Base-by-base conservation (phyloP, 2,329 filamentous ascomycete species). In the Sclerotinia nivalis region DNA sequence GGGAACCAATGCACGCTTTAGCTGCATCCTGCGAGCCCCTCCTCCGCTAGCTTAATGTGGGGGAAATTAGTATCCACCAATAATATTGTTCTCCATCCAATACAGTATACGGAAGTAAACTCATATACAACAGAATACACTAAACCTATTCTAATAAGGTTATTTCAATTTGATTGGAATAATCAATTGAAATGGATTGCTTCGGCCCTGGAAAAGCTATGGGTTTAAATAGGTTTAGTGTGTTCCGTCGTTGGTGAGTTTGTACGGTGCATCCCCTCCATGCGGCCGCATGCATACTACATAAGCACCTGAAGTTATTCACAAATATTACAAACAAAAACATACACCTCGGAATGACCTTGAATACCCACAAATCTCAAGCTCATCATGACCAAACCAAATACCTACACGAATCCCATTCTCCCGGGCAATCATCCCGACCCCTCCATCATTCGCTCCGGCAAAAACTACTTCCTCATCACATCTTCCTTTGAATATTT, bases 381-480 rank as follows among this genome's bases (percentile, higher is more conserved):
- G 20, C 15, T 22, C 40, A 67, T 13, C 40, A 67, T 76, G 65
- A n/a, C 65, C 13, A 12, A 56, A 49, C 15, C 22, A 15, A 40
- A 64, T 6, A 79, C 20, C 81, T 84, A 75, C 82, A 45, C 22
- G 47, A 84, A 84, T 72, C 82, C 82, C 1, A 79, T 83, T 25
- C 73, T 84, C 4, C 80, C 82, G 7, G 82, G 82, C 13, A 83
- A 79, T 61, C 77, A 82, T 66, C 79, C 82, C 0, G 81, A 83
- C 72, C 82, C 82, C 20, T 68, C 66, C 22, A 61, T 68, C 9
- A 60, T 68, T 31, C 66, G 66, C 20, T 49, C 43, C 4, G 66
- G 66, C n/a, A n/a, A 49, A 8, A 37, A 37, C 20, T 68, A 68
- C 31, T 61, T 61, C 54, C 66, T 68, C 15, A 40, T 59, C 40